These are phyloP conservation scores for Gossypium rotundifolium DNA, from an alignment of 345 rosid genomes.

Conservation along the genomic window DNA sequence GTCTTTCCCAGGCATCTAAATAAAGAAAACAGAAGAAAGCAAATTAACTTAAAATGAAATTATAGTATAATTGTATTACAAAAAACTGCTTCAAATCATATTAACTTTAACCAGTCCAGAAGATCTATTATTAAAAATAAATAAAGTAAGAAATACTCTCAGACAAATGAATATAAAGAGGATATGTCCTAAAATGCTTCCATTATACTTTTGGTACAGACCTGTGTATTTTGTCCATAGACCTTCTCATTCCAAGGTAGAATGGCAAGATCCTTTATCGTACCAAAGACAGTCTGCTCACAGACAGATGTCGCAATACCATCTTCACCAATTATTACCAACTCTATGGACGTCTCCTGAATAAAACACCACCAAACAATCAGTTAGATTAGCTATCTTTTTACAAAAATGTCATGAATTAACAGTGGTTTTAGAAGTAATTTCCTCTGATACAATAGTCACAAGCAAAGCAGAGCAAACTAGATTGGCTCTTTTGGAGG, in stretches of 20 bases:
- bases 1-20: slow-evolving; percentile 69
- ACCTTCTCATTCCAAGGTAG: slow-evolving; percentile 60
- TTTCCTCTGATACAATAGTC: background rate
- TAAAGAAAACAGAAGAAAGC: slow-evolving; percentile 17
- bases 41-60: background rate
- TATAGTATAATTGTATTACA: background rate
- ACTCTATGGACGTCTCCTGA: slow-evolving; percentile 92
- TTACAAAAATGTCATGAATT: background rate
- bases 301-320: slow-evolving; percentile 72
- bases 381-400: background rate
- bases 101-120: slow-evolving; percentile 2
- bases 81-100: background rate
- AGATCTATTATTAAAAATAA: background rate
- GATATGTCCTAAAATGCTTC: background rate
- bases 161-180: background rate
- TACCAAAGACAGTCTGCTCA: slow-evolving; percentile 86
- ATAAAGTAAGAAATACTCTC: background rate
- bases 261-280: slow-evolving; percentile 75
- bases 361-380: slow-evolving; percentile 17
- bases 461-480: background rate
- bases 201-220: slow-evolving; percentile 15
- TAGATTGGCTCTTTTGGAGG: background rate
- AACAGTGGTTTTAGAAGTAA: background rate
- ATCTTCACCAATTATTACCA: slow-evolving; percentile 69
- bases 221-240: slow-evolving; percentile 43